These are phyloP conservation scores for Saccharomyces hybrid DNA, from an alignment of 1,139 yeast species.

Conservation along the genomic window DNA sequence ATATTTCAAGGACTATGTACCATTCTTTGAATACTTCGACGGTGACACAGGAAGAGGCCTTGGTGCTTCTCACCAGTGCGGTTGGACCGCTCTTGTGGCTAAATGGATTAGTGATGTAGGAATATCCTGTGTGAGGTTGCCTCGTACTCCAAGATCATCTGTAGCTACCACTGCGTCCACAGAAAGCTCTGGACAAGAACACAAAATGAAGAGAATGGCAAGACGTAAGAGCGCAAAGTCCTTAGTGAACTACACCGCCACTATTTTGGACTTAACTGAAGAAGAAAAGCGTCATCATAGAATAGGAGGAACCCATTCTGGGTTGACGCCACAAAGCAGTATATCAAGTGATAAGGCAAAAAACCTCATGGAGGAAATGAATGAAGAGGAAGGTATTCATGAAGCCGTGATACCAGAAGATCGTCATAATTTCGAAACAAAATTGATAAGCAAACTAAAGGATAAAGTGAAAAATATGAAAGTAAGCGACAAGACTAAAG, in stretches of 20 bases:
- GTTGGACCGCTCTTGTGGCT: constrained; percentile 94
- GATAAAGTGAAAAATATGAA: constrained; percentile 15
- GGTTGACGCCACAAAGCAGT: constrained; percentile 23
- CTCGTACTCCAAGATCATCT: constrained; percentile 39
- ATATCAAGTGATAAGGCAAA: constrained; percentile 13
- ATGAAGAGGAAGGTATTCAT: not conserved
- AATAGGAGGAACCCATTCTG: constrained; percentile 21
- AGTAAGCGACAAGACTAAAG: constrained; percentile 7
- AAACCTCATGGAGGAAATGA: constrained; percentile 7
- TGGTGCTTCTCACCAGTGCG: constrained; percentile 94
- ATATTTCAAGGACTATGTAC: constrained; percentile 66
- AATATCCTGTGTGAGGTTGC: constrained; percentile 48
- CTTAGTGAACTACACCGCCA: constrained; percentile 56
- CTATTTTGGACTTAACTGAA: constrained; percentile 56
- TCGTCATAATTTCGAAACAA: constrained; percentile 16
- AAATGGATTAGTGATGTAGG: constrained; percentile 93
- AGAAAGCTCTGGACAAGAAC: constrained; percentile 9
- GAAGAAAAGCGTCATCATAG: constrained; percentile 40
- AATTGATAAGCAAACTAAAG: constrained; percentile 18
- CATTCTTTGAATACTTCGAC: constrained; percentile 85
- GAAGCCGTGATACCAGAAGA: constrained; percentile 3
- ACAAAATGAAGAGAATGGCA: constrained; percentile 34
- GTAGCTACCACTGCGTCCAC: constrained; percentile 14
- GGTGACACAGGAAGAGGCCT: constrained; percentile 94
- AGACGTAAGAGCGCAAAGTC: constrained; percentile 71